Evolutionary conservation across 116 monocot species (phyloP), one percentile per base, ranked within the genome.

Genomic region (Zostera marina): DNA sequence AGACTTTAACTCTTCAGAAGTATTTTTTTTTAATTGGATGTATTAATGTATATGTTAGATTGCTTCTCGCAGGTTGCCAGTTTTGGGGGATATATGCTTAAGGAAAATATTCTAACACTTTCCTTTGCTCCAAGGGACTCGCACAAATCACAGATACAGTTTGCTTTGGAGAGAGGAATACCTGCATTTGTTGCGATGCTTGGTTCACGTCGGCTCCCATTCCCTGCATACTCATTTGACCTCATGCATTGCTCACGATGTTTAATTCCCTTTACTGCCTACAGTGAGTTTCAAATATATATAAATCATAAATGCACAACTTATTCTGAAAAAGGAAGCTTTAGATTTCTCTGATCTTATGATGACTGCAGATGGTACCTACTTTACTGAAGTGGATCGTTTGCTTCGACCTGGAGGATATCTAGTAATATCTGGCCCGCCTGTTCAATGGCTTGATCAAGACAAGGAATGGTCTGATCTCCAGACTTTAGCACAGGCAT

Each of bases 71-170:
- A 81, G 81, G 82, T 87, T 25, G 82, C 82, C 10, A 87, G 82
- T 60, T 87, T 82, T 79, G 82, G 87, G 8, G 81, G 82, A 42
- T 91, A 72, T 63, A 58, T 94, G 59, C 63, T 94, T 14, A 72
- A 84, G 43, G 76, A 88, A 69, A 75, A 84, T 62, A 79, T 94
- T 16, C 63, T 75, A 23, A 85, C 94, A 12, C 71, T 94, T 54
- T 94, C 94, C 16, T 94, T 94, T 76, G 94, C 94, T 63, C 94
- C 94, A 66, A 84, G 94, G 62, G 94, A 94, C 54, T 94, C 94
- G 24, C 94, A 94, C 64, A 94, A 94, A 66, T 56, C 94, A 22
- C 94, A 94, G 56, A 94, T 94, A 77, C 94, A 94, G 48, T 94
- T 94, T 74, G 88, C 88, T 14, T 58, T 94, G 54, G 94, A 94